phyloP scores from a whole-genome alignment of 495 filamentous ascomycete species.

The Neurospora sp. region DNA sequence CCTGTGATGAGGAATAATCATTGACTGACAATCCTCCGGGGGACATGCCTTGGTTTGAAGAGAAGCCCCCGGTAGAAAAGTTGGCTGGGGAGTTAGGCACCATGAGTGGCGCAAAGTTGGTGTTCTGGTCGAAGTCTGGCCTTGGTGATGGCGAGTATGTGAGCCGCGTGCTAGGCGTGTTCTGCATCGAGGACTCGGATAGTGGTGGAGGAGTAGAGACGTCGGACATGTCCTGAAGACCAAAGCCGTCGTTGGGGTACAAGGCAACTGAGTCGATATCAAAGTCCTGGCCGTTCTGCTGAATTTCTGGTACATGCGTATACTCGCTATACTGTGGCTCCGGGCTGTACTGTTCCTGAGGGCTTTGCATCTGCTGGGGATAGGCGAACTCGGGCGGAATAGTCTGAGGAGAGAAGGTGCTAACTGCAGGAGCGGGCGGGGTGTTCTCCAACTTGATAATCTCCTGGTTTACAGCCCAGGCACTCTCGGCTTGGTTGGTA shows the following conservation, averaged over 20 bases:
- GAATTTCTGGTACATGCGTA: constrained; percentile 8
- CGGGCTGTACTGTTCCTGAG: constrained; percentile 14
- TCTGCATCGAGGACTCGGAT: constrained; percentile 29
- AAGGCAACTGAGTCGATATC: not conserved
- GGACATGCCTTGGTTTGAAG: constrained; percentile 11
- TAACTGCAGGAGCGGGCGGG: constrained; percentile 13
- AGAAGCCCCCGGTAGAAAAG: constrained; percentile 3
- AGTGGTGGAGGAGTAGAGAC: constrained; percentile 32
- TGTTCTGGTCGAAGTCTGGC: constrained; percentile 9
- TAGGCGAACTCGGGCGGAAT: constrained; percentile 3
- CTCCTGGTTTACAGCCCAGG: constrained; percentile 27
- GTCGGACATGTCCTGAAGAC: constrained; percentile 13
- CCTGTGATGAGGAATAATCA: not conserved
- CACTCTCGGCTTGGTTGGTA: constrained; percentile 29
- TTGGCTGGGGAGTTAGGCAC: not conserved
- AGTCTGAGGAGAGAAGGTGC: not conserved
- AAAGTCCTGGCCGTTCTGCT: constrained; percentile 11
- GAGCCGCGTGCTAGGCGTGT: constrained; percentile 32
- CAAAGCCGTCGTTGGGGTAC: not conserved
- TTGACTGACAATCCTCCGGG: not conserved
- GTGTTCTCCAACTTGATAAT: constrained; percentile 32
- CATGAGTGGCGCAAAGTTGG: not conserved
- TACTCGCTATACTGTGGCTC: constrained; percentile 6
- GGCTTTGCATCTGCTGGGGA: constrained; percentile 15
- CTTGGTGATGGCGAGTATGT: constrained; percentile 31